phyloP scores from a whole-genome alignment of 352 stramenopile genomes.

The Pelagophyceae sp. region DNA sequence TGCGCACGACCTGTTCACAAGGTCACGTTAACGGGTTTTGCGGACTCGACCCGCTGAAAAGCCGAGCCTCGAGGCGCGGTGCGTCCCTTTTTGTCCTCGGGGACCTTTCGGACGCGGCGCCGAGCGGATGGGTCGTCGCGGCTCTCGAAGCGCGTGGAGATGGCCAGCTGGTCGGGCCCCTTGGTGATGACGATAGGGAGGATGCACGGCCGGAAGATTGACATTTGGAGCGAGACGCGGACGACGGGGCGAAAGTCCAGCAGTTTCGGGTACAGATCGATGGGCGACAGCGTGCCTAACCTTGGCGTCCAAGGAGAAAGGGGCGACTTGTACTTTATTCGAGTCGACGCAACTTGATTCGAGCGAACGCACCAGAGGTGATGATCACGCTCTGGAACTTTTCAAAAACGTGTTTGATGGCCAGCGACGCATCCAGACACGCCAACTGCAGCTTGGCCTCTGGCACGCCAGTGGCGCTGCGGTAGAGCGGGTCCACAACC shows the following conservation, averaged over 20 bases:
- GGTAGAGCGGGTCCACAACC: slow-evolving; percentile 86
- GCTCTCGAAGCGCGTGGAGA: slow-evolving; percentile 65
- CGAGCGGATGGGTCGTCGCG: slow-evolving; percentile 51
- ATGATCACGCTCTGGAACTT: slow-evolving; percentile 76
- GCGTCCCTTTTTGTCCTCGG: no score
- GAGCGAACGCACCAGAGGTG: no score
- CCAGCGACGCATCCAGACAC: slow-evolving; percentile 91
- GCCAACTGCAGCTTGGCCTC: slow-evolving; percentile 79
- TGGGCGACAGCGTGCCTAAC: slow-evolving; percentile 93
- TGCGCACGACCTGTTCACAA: slow-evolving; percentile 89
- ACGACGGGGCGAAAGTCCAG: slow-evolving; percentile 94
- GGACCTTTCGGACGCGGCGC: no score
- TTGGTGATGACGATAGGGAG: slow-evolving; percentile 93
- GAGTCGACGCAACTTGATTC: no score
- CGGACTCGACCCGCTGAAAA: no score
- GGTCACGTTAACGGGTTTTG: no score
- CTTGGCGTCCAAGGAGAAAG: no score
- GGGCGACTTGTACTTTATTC: no score
- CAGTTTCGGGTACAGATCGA: slow-evolving; percentile 96
- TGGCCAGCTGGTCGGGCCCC: slow-evolving; percentile 82
- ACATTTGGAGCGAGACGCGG: slow-evolving; percentile 91
- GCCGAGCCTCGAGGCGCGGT: no score
- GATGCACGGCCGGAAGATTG: slow-evolving; percentile 93
- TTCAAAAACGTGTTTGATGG: slow-evolving; percentile 96
- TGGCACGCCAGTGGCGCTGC: slow-evolving; percentile 34